Conservation (phyloP, 2,329 filamentous ascomycete species). For the Trichoderma sp. region DNA sequence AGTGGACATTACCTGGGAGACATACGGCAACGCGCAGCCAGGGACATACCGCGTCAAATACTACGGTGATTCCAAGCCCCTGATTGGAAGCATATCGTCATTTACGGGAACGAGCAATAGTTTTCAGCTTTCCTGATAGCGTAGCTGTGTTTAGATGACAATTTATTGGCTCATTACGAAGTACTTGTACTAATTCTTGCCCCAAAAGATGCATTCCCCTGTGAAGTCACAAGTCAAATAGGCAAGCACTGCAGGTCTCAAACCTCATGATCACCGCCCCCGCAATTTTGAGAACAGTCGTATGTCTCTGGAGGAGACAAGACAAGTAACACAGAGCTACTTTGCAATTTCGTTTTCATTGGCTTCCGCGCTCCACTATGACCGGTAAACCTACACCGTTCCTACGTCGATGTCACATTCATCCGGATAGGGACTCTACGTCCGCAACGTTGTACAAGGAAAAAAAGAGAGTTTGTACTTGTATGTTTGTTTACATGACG, state of each 20-base stretch:
- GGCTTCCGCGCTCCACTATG: neutral
- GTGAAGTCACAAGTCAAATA: neutral
- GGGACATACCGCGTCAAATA: constrained; percentile 82
- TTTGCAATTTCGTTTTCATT: neutral
- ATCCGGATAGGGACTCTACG: neutral
- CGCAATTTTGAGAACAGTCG: neutral
- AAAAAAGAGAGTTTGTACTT: neutral
- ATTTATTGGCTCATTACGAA: neutral
- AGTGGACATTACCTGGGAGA: constrained; percentile 79
- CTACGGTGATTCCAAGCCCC: constrained; percentile 76
- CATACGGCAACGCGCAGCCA: constrained; percentile 49
- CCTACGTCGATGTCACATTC: neutral
- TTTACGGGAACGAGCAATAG: constrained; percentile 34
- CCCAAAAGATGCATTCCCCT: neutral
- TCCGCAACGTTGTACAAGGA: neutral
- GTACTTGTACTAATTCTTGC: neutral
- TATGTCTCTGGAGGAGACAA: neutral
- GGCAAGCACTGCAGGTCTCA: neutral
- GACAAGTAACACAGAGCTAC: neutral
- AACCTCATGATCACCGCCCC: neutral
- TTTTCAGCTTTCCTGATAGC: constrained; percentile 31
- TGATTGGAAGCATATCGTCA: constrained; percentile 47
- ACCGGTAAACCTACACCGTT: neutral
- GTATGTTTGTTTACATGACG: constrained; percentile 4
- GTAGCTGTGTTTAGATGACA: neutral